Percentiles rank a stretch among this genome's conserved stretches.
Evolutionary conservation across 177 flowering plant genomes (phyloP).

Genomic region (Vitis hybrid): DNA sequence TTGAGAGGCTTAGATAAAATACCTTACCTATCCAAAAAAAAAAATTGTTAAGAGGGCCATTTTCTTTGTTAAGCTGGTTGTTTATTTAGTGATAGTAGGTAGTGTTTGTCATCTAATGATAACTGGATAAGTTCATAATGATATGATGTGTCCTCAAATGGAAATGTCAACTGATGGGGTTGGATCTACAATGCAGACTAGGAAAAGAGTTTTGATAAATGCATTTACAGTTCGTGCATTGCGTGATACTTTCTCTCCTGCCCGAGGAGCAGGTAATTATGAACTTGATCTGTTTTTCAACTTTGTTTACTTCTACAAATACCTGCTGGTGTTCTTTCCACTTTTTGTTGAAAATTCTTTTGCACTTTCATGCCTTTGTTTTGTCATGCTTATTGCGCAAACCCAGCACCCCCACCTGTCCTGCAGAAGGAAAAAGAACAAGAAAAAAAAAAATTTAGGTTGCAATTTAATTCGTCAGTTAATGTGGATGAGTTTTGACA

Average conservation of each 20-base stretch:
- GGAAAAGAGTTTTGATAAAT: conserved; percentile 97
- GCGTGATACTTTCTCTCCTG: conserved; percentile 94
- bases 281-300: background rate
- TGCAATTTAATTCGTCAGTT: background rate
- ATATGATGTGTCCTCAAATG: background rate
- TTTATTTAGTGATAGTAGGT: background rate
- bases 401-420: too few species aligned
- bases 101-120: background rate
- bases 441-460: too few species aligned
- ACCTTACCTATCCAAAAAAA: too few species aligned
- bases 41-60: too few species aligned
- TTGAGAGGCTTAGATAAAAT: too few species aligned
- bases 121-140: too few species aligned
- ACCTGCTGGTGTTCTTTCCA: background rate
- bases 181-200: conserved; percentile 57
- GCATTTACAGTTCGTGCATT: conserved; percentile 98
- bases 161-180: conserved; percentile 10
- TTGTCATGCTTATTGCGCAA: background rate
- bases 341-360: background rate
- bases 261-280: conserved; percentile 90
- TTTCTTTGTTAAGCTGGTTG: background rate
- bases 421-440: too few species aligned
- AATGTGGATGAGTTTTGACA: background rate
- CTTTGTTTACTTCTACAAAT: background rate
- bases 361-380: background rate